A percentile compares a stretch with the other conserved stretches of the same genome.
These are phyloP conservation scores for Ministeria vibrans DNA, from an alignment of 78 protist species.

Conservation along the genomic window DNA sequence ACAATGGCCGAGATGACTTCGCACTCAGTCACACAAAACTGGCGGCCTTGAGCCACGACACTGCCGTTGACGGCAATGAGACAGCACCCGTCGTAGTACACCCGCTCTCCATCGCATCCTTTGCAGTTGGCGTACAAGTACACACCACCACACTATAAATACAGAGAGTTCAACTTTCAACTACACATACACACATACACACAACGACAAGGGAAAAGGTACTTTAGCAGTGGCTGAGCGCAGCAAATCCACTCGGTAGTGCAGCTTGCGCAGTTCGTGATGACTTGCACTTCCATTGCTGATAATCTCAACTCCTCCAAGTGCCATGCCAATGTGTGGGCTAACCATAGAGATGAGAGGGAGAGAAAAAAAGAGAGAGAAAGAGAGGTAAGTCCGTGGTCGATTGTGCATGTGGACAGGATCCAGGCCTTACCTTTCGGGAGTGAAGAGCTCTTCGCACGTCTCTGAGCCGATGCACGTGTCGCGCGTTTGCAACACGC, in stretches of 20 bases:
- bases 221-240: constrained; percentile 45
- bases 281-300: constrained; percentile 81
- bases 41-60: constrained; percentile 62
- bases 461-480: constrained; percentile 48
- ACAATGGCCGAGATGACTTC: constrained; percentile 57
- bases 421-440: constrained; percentile 20
- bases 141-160: constrained; percentile 27
- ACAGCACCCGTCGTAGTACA: constrained; percentile 79
- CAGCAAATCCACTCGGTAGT: constrained; percentile 59
- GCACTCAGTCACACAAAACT: constrained; percentile 44
- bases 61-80: constrained; percentile 62
- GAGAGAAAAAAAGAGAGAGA: not conserved
- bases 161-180: too few species aligned
- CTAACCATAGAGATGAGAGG: not conserved
- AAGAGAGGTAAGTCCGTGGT: not conserved
- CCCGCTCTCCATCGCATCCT: constrained; percentile 83
- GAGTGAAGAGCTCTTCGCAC: constrained; percentile 81
- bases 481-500: constrained; percentile 30
- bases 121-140: constrained; percentile 36
- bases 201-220: not conserved
- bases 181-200: not conserved
- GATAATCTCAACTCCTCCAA: constrained; percentile 71
- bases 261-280: constrained; percentile 73
- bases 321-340: constrained; percentile 38
- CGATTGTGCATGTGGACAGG: not conserved